Evolutionary conservation across 2,329 filamentous ascomycete genomes (phyloP), one percentile per base, ranked within the genome.

Genomic region (Cytospora leucostoma): DNA sequence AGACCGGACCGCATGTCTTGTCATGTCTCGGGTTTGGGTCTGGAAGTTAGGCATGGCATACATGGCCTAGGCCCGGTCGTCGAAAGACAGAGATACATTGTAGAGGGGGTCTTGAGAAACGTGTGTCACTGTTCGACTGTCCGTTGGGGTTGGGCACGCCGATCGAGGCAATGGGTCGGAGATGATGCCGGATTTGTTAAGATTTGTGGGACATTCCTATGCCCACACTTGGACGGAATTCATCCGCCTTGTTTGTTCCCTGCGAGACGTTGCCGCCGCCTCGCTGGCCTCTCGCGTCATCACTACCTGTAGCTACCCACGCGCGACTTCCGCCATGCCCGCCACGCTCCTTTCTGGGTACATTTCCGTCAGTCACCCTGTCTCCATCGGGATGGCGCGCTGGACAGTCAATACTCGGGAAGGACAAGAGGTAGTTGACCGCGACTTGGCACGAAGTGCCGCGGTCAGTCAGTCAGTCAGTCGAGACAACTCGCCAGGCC

Each of bases 231-330:
- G n/a, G 2, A 32, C 15, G 33, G 32, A 15, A 17, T 17, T 32
- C 12, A 55, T 19, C 49, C 52, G 49, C 15, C 34, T 38, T 33
- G 17, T 33, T 15, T 40, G 2, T 47, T 54, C 19, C 27, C 47
- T 34, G 44, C 50, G 17, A 50, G 34, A 13, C 40, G 13, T 32
- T 21, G 52, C 21, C 40, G 13, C 27, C 33, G 52, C 21, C 19
- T n/a, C 40, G 15, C 37, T 49, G 54, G 49, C 19, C 32, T 32
- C 33, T 15, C 51, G 21, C 40, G 8, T 32, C 40, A 49, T 50
- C 33, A 34, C 47, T 49, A 8, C 21, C 54, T 61, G 57, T 61
- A 66, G 61, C 64, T 61, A 63, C 50, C 64, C 64, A 59, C 1
- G 47, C 35, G 61, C 64, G 49, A 38, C n/a, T 56, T n/a, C 56